Evolutionary conservation across 352 stramenopile species (phyloP).

Genomic region (Thalassiosira mediterranea): DNA sequence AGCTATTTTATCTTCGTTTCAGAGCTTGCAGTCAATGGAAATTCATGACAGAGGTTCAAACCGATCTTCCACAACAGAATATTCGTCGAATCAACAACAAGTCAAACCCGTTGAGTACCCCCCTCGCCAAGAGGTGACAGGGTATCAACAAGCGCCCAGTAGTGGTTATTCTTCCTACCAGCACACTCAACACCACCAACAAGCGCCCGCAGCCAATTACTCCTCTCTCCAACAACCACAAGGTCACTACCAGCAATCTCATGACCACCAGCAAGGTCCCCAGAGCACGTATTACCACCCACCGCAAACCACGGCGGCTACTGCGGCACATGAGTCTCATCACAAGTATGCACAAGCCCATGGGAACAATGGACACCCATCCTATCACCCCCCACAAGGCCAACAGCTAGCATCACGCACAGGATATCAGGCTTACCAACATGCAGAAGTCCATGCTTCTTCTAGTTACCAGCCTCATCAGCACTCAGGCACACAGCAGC

Average conservation of each 20-base stretch:
- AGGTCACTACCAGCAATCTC: no score
- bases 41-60: constrained; percentile 6
- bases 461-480: background rate
- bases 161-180: background rate
- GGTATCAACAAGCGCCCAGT: background rate
- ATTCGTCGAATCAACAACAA: background rate
- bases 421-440: background rate
- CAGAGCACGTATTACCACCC: no score
- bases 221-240: background rate
- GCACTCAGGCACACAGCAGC: background rate
- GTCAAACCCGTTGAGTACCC: background rate
- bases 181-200: constrained; percentile 3
- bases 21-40: constrained; percentile 20
- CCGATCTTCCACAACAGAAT: background rate
- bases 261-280: no score
- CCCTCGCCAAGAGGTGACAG: background rate
- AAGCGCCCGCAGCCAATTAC: background rate
- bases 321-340: background rate
- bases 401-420: background rate
- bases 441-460: background rate
- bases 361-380: background rate
- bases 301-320: no score
- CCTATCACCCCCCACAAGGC: background rate
- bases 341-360: background rate
- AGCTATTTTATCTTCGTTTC: constrained; percentile 33